Conservation (phyloP, 2,329 filamentous ascomycete species). For the Monilinia polystroma region DNA sequence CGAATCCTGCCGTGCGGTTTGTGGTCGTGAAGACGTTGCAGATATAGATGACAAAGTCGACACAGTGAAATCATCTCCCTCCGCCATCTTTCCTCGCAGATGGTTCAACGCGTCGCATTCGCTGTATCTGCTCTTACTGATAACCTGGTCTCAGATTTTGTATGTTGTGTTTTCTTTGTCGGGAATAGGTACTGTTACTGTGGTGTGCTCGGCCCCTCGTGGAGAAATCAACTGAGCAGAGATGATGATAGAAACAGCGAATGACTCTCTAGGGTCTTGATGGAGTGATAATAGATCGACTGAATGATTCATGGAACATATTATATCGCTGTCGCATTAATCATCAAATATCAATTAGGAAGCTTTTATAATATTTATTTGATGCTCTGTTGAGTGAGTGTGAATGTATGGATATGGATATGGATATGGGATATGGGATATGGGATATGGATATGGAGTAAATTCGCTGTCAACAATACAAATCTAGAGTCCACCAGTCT, state of each 20-base stretch:
- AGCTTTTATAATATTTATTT: not conserved
- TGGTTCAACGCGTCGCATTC: constrained; percentile 35
- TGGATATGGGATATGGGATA: too few species aligned
- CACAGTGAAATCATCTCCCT: constrained; percentile 31
- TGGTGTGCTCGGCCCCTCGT: constrained; percentile 28
- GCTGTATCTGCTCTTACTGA: constrained; percentile 10
- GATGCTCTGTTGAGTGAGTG: not conserved
- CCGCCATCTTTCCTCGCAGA: constrained; percentile 34
- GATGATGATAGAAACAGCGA: constrained; percentile 9
- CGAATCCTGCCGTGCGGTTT: constrained; percentile 35
- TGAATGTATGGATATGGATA: not conserved
- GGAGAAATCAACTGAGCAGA: not conserved
- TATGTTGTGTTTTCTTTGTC: constrained; percentile 18
- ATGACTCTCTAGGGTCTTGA: constrained; percentile 4
- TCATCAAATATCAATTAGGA: not conserved
- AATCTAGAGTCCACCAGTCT: not conserved
- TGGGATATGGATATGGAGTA: not conserved
- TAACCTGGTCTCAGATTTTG: not conserved
- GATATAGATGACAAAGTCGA: constrained; percentile 22
- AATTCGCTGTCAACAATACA: constrained; percentile 1
- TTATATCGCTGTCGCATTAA: not conserved
- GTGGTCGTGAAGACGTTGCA: constrained; percentile 31
- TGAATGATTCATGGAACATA: not conserved
- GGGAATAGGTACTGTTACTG: constrained; percentile 3
- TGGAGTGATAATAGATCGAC: not conserved